Evolutionary conservation across 805 yeast species (phyloP), one percentile per base, ranked within the genome.

Genomic region (Myxozyma neotropica): DNA sequence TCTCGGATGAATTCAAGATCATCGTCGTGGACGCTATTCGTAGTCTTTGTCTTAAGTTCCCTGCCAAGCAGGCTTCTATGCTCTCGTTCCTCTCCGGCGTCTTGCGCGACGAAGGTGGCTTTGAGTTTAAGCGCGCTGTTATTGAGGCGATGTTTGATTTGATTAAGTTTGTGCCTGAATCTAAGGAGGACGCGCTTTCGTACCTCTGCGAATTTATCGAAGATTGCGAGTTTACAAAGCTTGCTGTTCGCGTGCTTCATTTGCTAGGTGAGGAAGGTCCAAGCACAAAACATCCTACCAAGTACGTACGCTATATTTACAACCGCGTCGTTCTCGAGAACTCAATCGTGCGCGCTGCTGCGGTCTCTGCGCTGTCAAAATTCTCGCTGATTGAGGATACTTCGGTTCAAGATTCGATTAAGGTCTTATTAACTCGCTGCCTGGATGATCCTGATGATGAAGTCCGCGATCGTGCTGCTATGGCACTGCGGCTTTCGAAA

Each of bases 261-360:
- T 75, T 93, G 63, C 81, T 94, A 66, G 99, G 99, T 72, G 88
- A 86, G 66, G 96, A 92, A 74, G 99, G 99, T 62, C 97, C 99
- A 69, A 77, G 80, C 59, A 86, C 96, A 4, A 68, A 86, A 6
- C 87, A 87, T 65, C 97, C 98, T 58, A 87, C 96, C 0, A 80
- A 88, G 69, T 93, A 90, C 75, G 92, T 94, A 64, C 87, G 99
- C 78, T 96, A 92, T 75, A 93, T 94, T 67, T 94, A 93, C 78
- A 94, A 94, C 81, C 84, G 99, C 73, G 93, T 94, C 72, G 97
- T 93, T 4, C 82, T 94, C 71, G 99, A 94, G 72, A 94, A 94
- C 75, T 89, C 98, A 4, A 86, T 92, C 59, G 92, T 94, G 57
- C 85, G 99, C 73, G 92, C 97, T 1, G 91, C 97, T 40, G 99